phyloP scores from a whole-genome alignment of 2,329 filamentous ascomycete genomes.

The Fusarium sambucinum region DNA sequence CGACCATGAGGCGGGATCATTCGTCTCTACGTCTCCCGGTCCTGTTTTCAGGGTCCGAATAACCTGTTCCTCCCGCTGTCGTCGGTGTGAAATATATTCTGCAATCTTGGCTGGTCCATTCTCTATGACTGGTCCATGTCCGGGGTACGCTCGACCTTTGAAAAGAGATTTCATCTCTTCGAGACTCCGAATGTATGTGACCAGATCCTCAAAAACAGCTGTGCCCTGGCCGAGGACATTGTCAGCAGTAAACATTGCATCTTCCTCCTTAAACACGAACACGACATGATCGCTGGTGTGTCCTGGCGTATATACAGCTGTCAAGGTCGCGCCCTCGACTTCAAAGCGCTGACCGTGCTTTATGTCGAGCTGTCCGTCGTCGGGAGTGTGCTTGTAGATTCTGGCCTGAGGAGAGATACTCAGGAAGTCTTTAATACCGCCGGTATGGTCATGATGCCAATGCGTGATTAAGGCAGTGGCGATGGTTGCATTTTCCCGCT shows the following conservation, averaged over 20 bases:
- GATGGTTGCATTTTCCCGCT: conserved; percentile 75
- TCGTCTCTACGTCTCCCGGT: conserved; percentile 51
- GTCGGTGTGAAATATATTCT: conserved; percentile 87
- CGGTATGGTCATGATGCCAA: conserved; percentile 90
- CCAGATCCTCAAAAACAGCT: conserved; percentile 83
- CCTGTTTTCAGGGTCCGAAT: conserved; percentile 66
- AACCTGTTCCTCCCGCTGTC: conserved; percentile 83
- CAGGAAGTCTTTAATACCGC: conserved; percentile 78
- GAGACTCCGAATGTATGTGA: conserved; percentile 75
- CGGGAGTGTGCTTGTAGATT: conserved; percentile 75
- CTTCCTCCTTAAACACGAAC: conserved; percentile 80
- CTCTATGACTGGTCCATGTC: conserved; percentile 83
- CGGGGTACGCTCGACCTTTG: conserved; percentile 81
- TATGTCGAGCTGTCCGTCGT: conserved; percentile 59
- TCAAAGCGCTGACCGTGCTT: conserved; percentile 66
- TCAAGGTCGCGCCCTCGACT: conserved; percentile 73
- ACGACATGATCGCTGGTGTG: conserved; percentile 87
- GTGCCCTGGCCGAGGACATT: conserved; percentile 91
- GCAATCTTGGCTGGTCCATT: conserved; percentile 77
- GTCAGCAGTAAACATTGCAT: conserved; percentile 89
- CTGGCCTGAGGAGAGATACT: conserved; percentile 70
- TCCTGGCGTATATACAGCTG: conserved; percentile 71
- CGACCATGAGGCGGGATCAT: conserved; percentile 43
- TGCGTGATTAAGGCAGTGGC: conserved; percentile 84
- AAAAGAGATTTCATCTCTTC: conserved; percentile 76